Base-by-base conservation (phyloP, 2,329 filamentous ascomycete species). In the Phaeosphaeriaceae sp. region DNA sequence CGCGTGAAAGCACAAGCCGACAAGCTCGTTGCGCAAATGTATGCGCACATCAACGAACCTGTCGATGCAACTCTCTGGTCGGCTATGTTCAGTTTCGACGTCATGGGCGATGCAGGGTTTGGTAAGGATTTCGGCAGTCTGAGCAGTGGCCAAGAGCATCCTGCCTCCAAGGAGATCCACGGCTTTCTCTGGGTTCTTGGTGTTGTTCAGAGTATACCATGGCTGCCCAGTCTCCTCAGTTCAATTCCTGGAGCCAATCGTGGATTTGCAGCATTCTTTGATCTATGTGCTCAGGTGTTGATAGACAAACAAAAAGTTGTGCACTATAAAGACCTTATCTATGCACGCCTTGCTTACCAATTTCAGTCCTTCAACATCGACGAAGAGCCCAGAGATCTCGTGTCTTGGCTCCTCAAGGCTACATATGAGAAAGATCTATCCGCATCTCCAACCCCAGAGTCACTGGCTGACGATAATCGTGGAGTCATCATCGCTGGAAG, bases 341-440 rank as follows among this genome's bases (percentile, higher is more conserved):
- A 13, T 36, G 31, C 31, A 36, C 13, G 13, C n/a, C 6, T 36
- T 36, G 47, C 60, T 59, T n/a, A 4, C 10, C 25, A 17, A 22
- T 15, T 11, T 2, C 20, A 62, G 73, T 64, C 54, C 11, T 72
- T 57, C 58, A 53, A 65, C 19, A 42, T 24, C 7, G 56, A 75
- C 9, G 64, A 76, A 7, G 33, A 70, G 7, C 77, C 76, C 0
- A 61, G 66, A 31, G 78, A 80, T 57, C 69, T 81, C 25, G 58
- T 78, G 6, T 77, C 78, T 0, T 81, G 78, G 78, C 62, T 81
- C 5, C 45, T 80, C 15, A 79, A 79, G 53, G 76, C 78, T 6
- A 62, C 74, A 5, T 67, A 73, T 10, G 76, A 80, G 17, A 75
- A 75, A 21, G 76, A 79, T 20, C 55, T 65, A 2, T 73, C 73